Evolutionary conservation across 345 rosid species (phyloP).

Genomic region (Zanthoxylum bungeanum): DNA sequence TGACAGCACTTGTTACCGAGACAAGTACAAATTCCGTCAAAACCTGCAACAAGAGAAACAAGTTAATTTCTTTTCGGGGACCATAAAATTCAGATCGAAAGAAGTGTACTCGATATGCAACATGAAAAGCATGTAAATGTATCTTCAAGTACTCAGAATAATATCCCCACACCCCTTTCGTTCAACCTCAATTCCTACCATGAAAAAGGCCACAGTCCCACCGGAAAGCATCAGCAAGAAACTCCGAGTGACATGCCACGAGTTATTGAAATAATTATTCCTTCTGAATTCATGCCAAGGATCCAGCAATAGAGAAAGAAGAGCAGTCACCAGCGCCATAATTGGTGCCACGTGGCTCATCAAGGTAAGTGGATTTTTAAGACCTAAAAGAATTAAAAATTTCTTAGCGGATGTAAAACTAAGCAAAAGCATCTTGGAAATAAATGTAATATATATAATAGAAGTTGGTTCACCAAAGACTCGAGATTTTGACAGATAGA

Average conservation of each 20-base stretch:
- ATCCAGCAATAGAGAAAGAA: slow-evolving; percentile 84
- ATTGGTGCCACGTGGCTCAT: slow-evolving; percentile 86
- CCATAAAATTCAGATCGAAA: neutral
- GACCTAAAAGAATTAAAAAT: slow-evolving; percentile 47
- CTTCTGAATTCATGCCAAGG: slow-evolving; percentile 83
- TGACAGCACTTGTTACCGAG: slow-evolving; percentile 98
- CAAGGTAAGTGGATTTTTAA: slow-evolving; percentile 84
- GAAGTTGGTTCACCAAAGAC: neutral
- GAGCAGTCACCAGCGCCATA: slow-evolving; percentile 80
- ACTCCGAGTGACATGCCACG: slow-evolving; percentile 75
- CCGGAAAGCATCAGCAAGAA: slow-evolving; percentile 92
- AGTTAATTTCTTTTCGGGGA: slow-evolving; percentile 3
- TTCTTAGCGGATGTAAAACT: neutral
- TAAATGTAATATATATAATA: neutral
- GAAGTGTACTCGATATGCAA: slow-evolving; percentile 2
- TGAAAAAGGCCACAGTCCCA: slow-evolving; percentile 91
- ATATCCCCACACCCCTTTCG: neutral
- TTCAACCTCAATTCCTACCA: slow-evolving; percentile 48
- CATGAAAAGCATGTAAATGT: slow-evolving; percentile 1
- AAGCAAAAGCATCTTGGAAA: neutral
- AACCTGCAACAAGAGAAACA: slow-evolving; percentile 55
- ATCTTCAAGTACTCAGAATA: neutral
- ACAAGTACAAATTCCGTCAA: slow-evolving; percentile 85
- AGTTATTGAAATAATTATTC: slow-evolving; percentile 74
- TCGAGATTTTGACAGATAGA: neutral